Percentiles rank a stretch among this genome's conserved stretches.
Conservation (phyloP, 768 basidiomycete species). For the Candolleomyces efflorescens region DNA sequence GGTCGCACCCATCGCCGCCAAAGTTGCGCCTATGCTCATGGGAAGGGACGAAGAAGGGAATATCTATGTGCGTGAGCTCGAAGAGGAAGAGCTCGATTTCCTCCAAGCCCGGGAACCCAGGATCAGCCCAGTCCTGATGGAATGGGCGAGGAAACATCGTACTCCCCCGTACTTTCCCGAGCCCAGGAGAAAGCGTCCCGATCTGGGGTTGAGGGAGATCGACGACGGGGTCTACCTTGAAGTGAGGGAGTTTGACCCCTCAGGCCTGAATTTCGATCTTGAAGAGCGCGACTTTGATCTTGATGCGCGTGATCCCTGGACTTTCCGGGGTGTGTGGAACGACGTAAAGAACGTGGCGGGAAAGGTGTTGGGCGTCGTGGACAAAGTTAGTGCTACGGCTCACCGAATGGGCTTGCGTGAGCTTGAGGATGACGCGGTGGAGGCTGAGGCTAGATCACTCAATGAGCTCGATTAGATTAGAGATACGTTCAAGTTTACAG, state of each 20-base stretch:
- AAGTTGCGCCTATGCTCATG: background rate
- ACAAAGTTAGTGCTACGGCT: background rate
- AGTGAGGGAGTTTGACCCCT: too few relatives aligned
- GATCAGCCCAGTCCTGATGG: too few relatives aligned
- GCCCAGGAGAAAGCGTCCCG: too few relatives aligned
- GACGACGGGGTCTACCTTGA: too few relatives aligned
- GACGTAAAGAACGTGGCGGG: background rate
- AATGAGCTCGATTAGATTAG: background rate
- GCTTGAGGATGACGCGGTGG: background rate
- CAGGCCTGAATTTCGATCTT: too few relatives aligned
- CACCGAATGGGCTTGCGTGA: background rate
- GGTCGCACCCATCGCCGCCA: background rate
- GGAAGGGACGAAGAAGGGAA: background rate
- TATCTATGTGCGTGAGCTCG: background rate
- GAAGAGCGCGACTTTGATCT: too few relatives aligned
- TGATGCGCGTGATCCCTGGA: too few relatives aligned
- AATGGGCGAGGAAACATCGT: too few relatives aligned
- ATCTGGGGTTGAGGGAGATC: too few relatives aligned
- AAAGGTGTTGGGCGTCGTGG: background rate
- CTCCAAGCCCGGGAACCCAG: background rate
- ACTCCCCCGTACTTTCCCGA: too few relatives aligned
- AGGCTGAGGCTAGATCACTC: background rate
- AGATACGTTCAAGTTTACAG: too few relatives aligned
- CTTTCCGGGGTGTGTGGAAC: background rate
- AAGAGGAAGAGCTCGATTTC: background rate